Conservation (phyloP, 352 stramenopile genomes). For the Phytophthora ohioensis region DNA sequence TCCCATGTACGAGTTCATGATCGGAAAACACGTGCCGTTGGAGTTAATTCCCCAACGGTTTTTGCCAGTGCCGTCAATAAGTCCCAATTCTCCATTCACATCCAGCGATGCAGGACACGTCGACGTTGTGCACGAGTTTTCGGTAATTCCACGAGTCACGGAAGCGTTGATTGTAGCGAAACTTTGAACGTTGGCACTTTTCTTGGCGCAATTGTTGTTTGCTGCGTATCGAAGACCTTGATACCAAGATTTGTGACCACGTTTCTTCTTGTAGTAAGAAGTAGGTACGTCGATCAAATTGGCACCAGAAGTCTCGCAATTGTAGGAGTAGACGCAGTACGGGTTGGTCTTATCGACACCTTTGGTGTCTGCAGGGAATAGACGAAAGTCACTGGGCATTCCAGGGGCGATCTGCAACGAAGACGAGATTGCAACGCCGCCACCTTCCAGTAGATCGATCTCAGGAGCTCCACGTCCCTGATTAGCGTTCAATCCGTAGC, state of each 20-base stretch:
- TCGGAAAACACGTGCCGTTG: conserved; percentile 59
- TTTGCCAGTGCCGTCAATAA: conserved; percentile 52
- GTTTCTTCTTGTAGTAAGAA: conserved; percentile 46
- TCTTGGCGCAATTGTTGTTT: conserved; percentile 63
- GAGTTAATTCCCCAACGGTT: conserved; percentile 65
- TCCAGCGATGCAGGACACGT: conserved; percentile 63
- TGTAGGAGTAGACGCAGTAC: conserved; percentile 58
- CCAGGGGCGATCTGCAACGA: conserved; percentile 91
- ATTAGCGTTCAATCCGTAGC: conserved; percentile 91
- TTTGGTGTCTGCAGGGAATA: conserved; percentile 55
- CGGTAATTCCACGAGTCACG: conserved; percentile 47
- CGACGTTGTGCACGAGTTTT: conserved; percentile 51
- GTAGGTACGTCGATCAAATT: conserved; percentile 60
- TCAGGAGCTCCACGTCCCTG: conserved; percentile 91
- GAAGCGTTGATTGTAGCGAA: conserved; percentile 55
- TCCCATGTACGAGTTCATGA: conserved; percentile 67
- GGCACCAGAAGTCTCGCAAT: conserved; percentile 60
- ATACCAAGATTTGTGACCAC: conserved; percentile 71
- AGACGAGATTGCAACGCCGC: conserved; percentile 83
- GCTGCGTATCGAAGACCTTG: conserved; percentile 63
- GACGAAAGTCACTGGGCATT: conserved; percentile 67
- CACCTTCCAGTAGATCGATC: conserved; percentile 96
- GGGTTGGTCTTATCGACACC: conserved; percentile 25
- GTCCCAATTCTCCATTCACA: conserved; percentile 50
- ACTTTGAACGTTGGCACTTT: conserved; percentile 41